phyloP scores from a whole-genome alignment of 2,329 filamentous ascomycete genomes.

The Ophiostoma himal-ulmi region DNA sequence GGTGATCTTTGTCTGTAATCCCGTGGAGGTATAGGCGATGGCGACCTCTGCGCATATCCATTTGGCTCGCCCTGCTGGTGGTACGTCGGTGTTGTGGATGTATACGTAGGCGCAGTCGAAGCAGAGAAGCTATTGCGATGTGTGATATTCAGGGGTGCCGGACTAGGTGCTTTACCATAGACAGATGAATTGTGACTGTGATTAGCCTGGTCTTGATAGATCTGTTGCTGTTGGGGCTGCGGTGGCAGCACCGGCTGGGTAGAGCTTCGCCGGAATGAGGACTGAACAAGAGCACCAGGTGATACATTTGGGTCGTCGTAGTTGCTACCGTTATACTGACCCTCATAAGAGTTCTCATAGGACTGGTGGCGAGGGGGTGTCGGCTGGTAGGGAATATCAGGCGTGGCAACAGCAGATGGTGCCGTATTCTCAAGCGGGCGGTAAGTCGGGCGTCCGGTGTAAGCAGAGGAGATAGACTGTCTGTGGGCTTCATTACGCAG shows the following conservation, averaged over 20 bases:
- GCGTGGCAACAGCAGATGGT: slow-evolving; percentile 33
- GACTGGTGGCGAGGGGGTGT: slow-evolving; percentile 44
- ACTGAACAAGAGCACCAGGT: slow-evolving; percentile 30
- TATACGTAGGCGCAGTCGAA: slow-evolving; percentile 30
- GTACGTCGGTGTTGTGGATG: slow-evolving; percentile 21
- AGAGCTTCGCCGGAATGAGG: slow-evolving; percentile 29
- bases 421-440: slow-evolving; percentile 44
- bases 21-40: slow-evolving; percentile 20
- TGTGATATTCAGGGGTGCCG: slow-evolving; percentile 43
- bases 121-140: slow-evolving; percentile 30
- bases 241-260: slow-evolving; percentile 27
- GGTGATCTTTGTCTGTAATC: not conserved
- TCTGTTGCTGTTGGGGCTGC: slow-evolving; percentile 22
- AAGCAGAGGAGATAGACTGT: slow-evolving; percentile 42
- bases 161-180: slow-evolving; percentile 38
- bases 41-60: slow-evolving; percentile 15
- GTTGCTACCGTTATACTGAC: slow-evolving; percentile 46
- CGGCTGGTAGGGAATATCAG: slow-evolving; percentile 33
- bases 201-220: slow-evolving; percentile 12
- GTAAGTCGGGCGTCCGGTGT: slow-evolving; percentile 51
- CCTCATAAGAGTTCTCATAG: slow-evolving; percentile 43
- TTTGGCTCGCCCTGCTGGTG: slow-evolving; percentile 19
- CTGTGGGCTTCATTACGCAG: slow-evolving; percentile 53
- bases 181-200: slow-evolving; percentile 31
- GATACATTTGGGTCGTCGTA: slow-evolving; percentile 60